Percentiles rank a stretch among this genome's conserved stretches.
phyloP scores from a whole-genome alignment of 352 stramenopile species.

The Pythium utonaiense region DNA sequence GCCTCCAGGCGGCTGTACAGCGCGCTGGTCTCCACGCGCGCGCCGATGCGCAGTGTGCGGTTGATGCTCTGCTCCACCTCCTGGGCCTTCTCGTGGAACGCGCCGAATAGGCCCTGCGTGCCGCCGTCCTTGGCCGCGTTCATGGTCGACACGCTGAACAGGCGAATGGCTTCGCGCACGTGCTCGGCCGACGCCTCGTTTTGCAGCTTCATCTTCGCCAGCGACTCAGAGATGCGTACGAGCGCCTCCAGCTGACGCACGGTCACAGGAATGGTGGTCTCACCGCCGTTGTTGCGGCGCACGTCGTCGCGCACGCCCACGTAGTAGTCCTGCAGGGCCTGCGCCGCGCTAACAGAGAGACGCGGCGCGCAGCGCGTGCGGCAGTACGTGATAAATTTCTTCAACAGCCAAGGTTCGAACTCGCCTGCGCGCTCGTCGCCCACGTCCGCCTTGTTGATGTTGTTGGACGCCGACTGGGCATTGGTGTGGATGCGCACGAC shows the following conservation, averaged over 20 bases:
- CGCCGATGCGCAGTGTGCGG: conserved; percentile 75
- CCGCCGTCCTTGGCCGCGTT: conserved; percentile 92
- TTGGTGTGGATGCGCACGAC: conserved; percentile 95
- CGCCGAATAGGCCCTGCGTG: conserved; percentile 74
- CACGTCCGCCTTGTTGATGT: conserved; percentile 21
- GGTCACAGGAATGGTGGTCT: conserved; percentile 93
- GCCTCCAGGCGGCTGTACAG: conserved; percentile 80
- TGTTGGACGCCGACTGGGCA: conserved; percentile 20
- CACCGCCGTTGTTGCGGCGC: conserved; percentile 55
- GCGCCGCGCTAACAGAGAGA: conserved; percentile 89
- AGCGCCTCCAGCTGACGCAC: conserved; percentile 98
- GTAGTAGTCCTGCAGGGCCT: conserved; percentile 93
- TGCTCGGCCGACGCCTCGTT: conserved; percentile 83
- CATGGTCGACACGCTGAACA: conserved; percentile 99
- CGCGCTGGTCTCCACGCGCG: conserved; percentile 72
- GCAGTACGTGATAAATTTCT: conserved; percentile 98
- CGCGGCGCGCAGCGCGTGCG: conserved; percentile 91
- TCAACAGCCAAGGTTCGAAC: conserved; percentile 90
- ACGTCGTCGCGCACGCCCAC: conserved; percentile 63
- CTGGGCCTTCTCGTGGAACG: conserved; percentile 79
- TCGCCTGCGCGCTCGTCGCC: conserved; percentile 39
- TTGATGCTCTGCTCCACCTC: conserved; percentile 84
- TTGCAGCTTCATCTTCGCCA: conserved; percentile 97
- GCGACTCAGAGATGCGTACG: conserved; percentile 95
- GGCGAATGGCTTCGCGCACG: conserved; percentile 95